Evolutionary conservation across 768 basidiomycete species (phyloP), one percentile per base, ranked within the genome.

Genomic region (Wakefieldia striispora): DNA sequence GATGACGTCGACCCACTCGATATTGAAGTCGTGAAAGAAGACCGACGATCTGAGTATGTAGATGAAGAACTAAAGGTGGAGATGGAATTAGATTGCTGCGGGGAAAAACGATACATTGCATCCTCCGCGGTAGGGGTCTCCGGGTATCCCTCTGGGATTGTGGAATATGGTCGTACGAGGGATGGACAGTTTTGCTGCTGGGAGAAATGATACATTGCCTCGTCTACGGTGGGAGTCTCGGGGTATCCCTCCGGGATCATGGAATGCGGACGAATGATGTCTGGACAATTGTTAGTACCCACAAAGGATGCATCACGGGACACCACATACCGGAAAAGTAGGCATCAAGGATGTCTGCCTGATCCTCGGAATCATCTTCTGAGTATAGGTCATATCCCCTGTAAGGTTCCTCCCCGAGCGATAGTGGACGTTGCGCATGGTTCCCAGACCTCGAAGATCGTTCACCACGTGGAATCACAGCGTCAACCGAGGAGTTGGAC

Each of bases 401-500:
- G 35, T 43, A 53, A 19, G 50, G 33, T 40, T 68, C 62, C 14
- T 60, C 51, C 8, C 49, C 33, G 33, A 49, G 44, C 17, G 66
- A 50, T 37, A 23, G 41, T 27, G 59, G 54, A 26, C 54, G 56
- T 19, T 51, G 56, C 19, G 12, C 19, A 13, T 43, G 49, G 40
- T 55, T 49, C 9, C 57, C 42, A 3, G 56, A 36, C 49, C 47
- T 50, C 6, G 34, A n/a, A 26, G 48, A 42, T 45, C 67, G 34
- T 38, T 63, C 49, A 49, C 54, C 53, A 37, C 70, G 73, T 9
- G 79, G 77, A 47, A 83, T 70, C 41, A 85, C 68, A 11, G 79
- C 83, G 24, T 86, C 81, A 2, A 77, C 76, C 4, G 84, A 84
- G 35, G 72, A 67, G 29, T 76, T 77, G 0, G 83, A 81, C 70